These are phyloP conservation scores for Wallacemonas sp. DNA, from an alignment of 208 protist genomes.

Conservation along the genomic window DNA sequence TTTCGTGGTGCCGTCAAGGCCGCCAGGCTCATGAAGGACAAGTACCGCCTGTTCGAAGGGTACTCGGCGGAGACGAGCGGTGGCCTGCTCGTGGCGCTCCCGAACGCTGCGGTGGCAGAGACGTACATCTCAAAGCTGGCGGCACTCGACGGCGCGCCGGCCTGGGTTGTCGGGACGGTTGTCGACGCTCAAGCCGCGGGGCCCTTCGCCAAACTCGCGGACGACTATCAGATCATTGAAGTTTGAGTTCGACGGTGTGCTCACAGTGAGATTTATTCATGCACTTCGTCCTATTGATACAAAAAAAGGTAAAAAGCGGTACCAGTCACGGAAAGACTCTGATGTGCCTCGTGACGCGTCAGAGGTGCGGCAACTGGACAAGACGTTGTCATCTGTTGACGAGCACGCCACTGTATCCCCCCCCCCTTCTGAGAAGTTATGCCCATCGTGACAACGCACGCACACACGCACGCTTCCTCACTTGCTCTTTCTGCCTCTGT, in stretches of 20 bases:
- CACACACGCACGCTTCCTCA: too few relatives aligned
- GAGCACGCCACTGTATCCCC: too few relatives aligned
- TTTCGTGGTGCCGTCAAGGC: slow-evolving; percentile 78
- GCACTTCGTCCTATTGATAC: too few relatives aligned
- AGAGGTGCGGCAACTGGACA: too few relatives aligned
- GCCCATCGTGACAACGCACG: too few relatives aligned
- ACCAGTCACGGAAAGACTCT: too few relatives aligned
- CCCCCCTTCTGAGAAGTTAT: too few relatives aligned
- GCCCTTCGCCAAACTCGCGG: slow-evolving; percentile 41
- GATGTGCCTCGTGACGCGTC: too few relatives aligned
- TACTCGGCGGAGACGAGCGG: slow-evolving; percentile 95
- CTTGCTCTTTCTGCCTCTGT: too few relatives aligned
- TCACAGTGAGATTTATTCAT: not conserved
- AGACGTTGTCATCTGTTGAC: too few relatives aligned
- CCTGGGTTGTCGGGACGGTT: slow-evolving; percentile 90
- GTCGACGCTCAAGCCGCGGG: slow-evolving; percentile 15
- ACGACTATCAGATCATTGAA: slow-evolving; percentile 66
- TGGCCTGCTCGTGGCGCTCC: slow-evolving; percentile 90
- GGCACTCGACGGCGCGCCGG: slow-evolving; percentile 64
- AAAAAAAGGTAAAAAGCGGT: too few relatives aligned
- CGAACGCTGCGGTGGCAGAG: slow-evolving; percentile 45
- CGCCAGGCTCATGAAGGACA: slow-evolving; percentile 72
- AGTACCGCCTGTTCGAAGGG: slow-evolving; percentile 90
- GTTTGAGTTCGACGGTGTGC: slow-evolving; percentile 24
- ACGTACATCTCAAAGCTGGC: slow-evolving; percentile 66